Percentiles rank a stretch among this genome's conserved stretches.
Conservation (phyloP, 495 filamentous ascomycete genomes). For the Aspergillus steynii region DNA sequence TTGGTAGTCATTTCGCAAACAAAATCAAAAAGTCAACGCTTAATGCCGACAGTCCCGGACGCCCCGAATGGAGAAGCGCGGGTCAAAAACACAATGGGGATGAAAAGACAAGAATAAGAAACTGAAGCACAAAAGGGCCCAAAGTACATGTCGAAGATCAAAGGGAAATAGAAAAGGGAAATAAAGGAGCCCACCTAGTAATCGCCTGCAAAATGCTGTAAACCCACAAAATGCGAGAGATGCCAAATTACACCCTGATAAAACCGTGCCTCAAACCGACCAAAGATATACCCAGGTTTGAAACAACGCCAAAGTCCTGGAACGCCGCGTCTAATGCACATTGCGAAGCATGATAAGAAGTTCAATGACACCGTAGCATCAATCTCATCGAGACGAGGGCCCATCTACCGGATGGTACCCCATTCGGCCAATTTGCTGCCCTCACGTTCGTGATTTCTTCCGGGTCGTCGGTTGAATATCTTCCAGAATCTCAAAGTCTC, state of each 20-base stretch:
- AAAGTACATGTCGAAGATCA: slow-evolving; percentile 25
- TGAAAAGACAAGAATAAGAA: slow-evolving; percentile 4
- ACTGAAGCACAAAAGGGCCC: slow-evolving; percentile 17
- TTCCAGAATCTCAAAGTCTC: slow-evolving; percentile 98
- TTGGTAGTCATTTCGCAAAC: slow-evolving; percentile 27
- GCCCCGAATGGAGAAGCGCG: neutral
- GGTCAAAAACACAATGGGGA: slow-evolving; percentile 3
- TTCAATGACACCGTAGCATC: slow-evolving; percentile 12
- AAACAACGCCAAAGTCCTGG: slow-evolving; percentile 28
- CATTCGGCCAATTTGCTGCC: slow-evolving; percentile 64
- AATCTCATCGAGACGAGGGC: slow-evolving; percentile 10
- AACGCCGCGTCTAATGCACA: slow-evolving; percentile 46
- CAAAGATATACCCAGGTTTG: slow-evolving; percentile 28
- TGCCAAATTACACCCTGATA: slow-evolving; percentile 32
- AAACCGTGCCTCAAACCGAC: slow-evolving; percentile 29
- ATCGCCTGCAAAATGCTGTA: slow-evolving; percentile 27
- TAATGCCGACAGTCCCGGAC: neutral
- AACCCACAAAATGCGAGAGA: slow-evolving; percentile 37
- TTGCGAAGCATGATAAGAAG: slow-evolving; percentile 22
- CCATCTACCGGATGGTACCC: slow-evolving; percentile 65
- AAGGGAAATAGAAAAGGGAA: slow-evolving; percentile 4
- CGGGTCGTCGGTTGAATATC: slow-evolving; percentile 72
- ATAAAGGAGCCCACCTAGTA: slow-evolving; percentile 16
- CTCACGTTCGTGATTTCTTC: slow-evolving; percentile 51
- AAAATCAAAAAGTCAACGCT: slow-evolving; percentile 8